A percentile compares a stretch with the other conserved stretches of the same genome.
Conservation (phyloP, 2,329 filamentous ascomycete species). For the Hypomyces perniciosus region DNA sequence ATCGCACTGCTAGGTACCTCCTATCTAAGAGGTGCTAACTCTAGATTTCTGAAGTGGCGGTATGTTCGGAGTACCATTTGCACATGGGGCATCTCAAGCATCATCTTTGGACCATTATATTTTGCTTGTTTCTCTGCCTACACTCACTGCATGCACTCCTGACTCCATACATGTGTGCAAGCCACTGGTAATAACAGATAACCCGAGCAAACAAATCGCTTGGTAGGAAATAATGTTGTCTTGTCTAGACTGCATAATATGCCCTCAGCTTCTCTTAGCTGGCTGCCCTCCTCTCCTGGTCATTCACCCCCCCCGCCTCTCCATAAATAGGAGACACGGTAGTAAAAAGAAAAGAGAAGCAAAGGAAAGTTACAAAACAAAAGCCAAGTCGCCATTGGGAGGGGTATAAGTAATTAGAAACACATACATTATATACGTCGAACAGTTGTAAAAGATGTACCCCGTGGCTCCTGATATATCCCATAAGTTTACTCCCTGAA, state of each 20-base stretch:
- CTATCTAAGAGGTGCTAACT: too few species aligned
- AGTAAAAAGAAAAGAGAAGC: background rate
- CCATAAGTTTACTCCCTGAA: slow-evolving; percentile 4
- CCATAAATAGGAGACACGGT: background rate
- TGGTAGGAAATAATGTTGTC: background rate
- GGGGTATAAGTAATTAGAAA: slow-evolving; percentile 7
- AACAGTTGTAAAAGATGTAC: slow-evolving; percentile 9
- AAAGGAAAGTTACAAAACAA: background rate
- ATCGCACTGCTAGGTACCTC: too few species aligned
- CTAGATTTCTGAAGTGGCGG: background rate
- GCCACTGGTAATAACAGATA: too few species aligned
- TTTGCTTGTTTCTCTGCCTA: background rate
- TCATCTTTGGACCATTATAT: background rate
- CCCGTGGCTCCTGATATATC: slow-evolving; percentile 9
- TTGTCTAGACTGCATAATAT: slow-evolving; percentile 3
- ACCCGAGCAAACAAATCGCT: background rate
- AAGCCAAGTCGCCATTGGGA: slow-evolving; percentile 1
- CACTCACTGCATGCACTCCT: too few species aligned
- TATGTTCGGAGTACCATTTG: background rate
- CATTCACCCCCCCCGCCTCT: slow-evolving; percentile 6
- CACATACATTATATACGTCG: slow-evolving; percentile 11
- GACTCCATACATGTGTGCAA: too few species aligned
- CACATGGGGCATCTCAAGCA: slow-evolving; percentile 6
- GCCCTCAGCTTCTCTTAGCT: background rate
- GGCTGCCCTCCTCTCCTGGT: slow-evolving; percentile 9